These are phyloP conservation scores for Penstemon eatonii DNA, from an alignment of 257 asterid genomes.

Conservation along the genomic window DNA sequence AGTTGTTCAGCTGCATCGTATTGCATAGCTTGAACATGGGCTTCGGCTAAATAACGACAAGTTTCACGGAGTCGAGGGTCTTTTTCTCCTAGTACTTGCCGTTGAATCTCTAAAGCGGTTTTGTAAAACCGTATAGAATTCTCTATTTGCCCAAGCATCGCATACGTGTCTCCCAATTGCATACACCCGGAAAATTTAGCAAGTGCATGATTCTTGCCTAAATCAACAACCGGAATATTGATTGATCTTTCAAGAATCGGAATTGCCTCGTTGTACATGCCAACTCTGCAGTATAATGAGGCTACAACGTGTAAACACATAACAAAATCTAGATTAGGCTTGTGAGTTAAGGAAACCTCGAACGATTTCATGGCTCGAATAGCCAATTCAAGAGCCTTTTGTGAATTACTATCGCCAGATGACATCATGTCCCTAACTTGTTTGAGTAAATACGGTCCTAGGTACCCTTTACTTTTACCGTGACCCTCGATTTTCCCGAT, in stretches of 20 bases:
- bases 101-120: constrained; percentile 86
- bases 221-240: constrained; percentile 71
- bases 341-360: constrained; percentile 40
- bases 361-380: constrained; percentile 69
- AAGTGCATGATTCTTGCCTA: constrained; percentile 76
- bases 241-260: constrained; percentile 78
- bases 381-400: constrained; percentile 75
- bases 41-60: constrained; percentile 90
- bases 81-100: constrained; percentile 73
- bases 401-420: constrained; percentile 46
- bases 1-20: constrained; percentile 85
- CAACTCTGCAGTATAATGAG: constrained; percentile 62
- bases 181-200: constrained; percentile 95
- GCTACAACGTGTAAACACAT: constrained; percentile 88
- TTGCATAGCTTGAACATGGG: constrained; percentile 87
- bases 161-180: constrained; percentile 95
- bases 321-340: constrained; percentile 62
- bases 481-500: constrained; percentile 27
- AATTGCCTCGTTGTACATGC: constrained; percentile 62
- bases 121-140: constrained; percentile 66
- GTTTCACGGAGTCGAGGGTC: constrained; percentile 82
- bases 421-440: constrained; percentile 69
- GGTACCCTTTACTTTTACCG: constrained; percentile 40
- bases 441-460: constrained; percentile 82
- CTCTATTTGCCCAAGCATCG: constrained; percentile 81